phyloP scores from a whole-genome alignment of 768 basidiomycete genomes.

The Auricularia sp. region DNA sequence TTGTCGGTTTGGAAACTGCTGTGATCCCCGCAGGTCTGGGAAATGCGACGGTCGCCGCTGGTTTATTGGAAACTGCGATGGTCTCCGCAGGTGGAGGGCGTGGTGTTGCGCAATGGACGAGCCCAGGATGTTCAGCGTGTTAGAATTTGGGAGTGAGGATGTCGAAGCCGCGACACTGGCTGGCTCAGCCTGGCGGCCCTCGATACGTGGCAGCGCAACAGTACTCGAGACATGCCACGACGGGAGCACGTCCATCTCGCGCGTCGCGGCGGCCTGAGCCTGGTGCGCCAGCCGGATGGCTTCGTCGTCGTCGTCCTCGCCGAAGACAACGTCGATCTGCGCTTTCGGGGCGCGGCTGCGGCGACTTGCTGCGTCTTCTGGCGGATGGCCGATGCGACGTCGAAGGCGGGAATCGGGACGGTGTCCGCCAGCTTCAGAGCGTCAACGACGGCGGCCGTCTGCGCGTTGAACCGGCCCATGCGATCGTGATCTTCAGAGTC shows the following conservation, averaged over 20 bases:
- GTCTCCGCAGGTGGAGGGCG: no score
- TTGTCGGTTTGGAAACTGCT: slow-evolving; percentile 19
- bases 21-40: slow-evolving; percentile 44
- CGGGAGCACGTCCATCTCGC: slow-evolving; percentile 85
- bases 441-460: slow-evolving; percentile 80
- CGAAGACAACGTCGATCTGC: slow-evolving; percentile 73
- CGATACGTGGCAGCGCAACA: slow-evolving; percentile 84
- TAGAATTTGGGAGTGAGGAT: background rate
- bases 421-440: slow-evolving; percentile 83
- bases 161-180: background rate
- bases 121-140: slow-evolving; percentile 18
- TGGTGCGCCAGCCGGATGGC: slow-evolving; percentile 64
- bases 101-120: background rate
- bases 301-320: slow-evolving; percentile 79
- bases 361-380: slow-evolving; percentile 35
- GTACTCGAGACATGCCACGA: slow-evolving; percentile 95
- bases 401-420: slow-evolving; percentile 75
- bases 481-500: slow-evolving; percentile 73
- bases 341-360: background rate
- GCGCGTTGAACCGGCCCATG: slow-evolving; percentile 90
- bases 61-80: no score
- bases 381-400: slow-evolving; percentile 75
- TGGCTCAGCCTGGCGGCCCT: slow-evolving; percentile 50
- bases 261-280: slow-evolving; percentile 71
- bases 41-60: background rate